Evolutionary conservation across 2,329 filamentous ascomycete genomes (phyloP).

Genomic region (Penicillium sp.): DNA sequence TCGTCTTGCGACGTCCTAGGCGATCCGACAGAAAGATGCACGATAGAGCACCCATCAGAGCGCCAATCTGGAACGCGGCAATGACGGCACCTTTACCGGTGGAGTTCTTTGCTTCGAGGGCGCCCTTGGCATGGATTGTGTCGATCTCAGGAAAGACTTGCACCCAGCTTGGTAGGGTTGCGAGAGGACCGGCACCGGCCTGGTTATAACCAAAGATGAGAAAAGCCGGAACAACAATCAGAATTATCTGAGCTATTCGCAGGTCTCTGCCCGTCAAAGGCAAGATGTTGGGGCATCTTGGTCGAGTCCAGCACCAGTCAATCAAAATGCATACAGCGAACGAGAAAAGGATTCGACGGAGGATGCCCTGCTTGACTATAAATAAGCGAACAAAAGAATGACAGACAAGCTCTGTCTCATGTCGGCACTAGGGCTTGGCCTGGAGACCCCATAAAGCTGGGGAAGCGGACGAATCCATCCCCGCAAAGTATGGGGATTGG

Average conservation of each 20-base stretch:
- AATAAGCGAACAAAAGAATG: no score
- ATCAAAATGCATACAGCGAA: neutral
- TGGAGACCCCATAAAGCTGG: constrained; percentile 15
- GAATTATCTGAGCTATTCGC: constrained; percentile 18
- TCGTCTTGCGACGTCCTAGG: constrained; percentile 48
- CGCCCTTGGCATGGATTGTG: constrained; percentile 37
- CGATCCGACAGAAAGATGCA: constrained; percentile 40
- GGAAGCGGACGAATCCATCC: constrained; percentile 11
- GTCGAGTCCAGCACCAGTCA: neutral
- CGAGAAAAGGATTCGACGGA: no score
- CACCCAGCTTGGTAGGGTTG: constrained; percentile 35
- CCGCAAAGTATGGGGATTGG: constrained; percentile 9
- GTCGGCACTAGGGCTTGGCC: constrained; percentile 2
- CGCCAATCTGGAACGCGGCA: constrained; percentile 18
- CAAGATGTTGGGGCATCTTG: neutral
- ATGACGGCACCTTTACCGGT: constrained; percentile 29
- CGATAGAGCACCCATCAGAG: constrained; percentile 16
- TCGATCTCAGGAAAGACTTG: constrained; percentile 55
- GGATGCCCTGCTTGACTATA: no score
- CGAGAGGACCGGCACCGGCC: constrained; percentile 23
- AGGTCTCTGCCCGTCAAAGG: constrained; percentile 1
- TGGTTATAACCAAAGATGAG: constrained; percentile 30
- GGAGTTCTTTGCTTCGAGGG: constrained; percentile 18
- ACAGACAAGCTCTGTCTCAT: neutral
- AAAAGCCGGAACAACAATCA: constrained; percentile 28